phyloP scores from a whole-genome alignment of 139 green algal species.

The Picochlorum sp. region DNA sequence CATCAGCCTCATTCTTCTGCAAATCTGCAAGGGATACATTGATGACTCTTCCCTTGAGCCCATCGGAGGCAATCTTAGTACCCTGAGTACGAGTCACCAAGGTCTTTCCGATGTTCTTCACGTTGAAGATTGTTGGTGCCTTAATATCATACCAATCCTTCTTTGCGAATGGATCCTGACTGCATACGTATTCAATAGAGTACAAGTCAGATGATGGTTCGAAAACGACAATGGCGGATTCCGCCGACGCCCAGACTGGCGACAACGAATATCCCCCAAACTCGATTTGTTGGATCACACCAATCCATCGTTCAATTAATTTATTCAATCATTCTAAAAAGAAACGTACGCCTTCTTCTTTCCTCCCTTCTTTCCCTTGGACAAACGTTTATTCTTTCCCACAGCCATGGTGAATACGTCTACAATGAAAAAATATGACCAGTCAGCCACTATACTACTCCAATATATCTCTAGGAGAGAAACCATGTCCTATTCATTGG shows the following conservation, averaged over 20 bases:
- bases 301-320: no score
- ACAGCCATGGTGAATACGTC: constrained; percentile 44
- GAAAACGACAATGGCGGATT: background rate
- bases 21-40: constrained; percentile 94
- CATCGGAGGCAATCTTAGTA: constrained; percentile 99
- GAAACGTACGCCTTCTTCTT: constrained; percentile 94
- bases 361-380: constrained; percentile 96
- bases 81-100: constrained; percentile 92
- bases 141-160: constrained; percentile 99
- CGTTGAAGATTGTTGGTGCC: constrained; percentile 89
- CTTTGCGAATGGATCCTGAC: constrained; percentile 95
- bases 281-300: no score
- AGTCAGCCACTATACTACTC: background rate
- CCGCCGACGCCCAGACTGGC: no score
- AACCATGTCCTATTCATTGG: no score
- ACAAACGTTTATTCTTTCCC: constrained; percentile 98
- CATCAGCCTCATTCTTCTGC: constrained; percentile 96
- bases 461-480: no score
- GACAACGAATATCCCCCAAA: no score
- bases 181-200: constrained; percentile 36
- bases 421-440: background rate
- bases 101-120: constrained; percentile 94
- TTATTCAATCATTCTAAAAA: constrained; percentile 1
- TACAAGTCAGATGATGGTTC: background rate
- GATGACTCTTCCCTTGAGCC: constrained; percentile 95